Conservation (phyloP, 2,329 filamentous ascomycete genomes). For the Fusarium pilosicola region DNA sequence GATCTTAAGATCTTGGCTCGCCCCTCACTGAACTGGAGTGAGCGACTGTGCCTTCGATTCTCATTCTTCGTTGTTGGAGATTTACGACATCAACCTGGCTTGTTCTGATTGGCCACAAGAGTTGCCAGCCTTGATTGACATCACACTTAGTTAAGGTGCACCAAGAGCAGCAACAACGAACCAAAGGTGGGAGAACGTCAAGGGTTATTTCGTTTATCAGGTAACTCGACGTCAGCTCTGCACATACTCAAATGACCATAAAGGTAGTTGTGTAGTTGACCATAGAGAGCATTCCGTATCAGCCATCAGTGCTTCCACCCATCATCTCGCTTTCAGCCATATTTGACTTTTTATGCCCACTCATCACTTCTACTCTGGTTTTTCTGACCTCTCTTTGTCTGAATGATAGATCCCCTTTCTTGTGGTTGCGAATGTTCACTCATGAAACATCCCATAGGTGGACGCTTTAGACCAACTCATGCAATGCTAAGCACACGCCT, state of each 20-base stretch:
- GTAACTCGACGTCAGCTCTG: not conserved
- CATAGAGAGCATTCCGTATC: not conserved
- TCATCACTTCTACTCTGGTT: not conserved
- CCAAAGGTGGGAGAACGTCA: conserved; percentile 5
- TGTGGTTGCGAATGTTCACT: conserved; percentile 12
- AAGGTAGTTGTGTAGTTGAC: not conserved
- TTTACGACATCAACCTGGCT: conserved; percentile 23
- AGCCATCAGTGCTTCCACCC: not conserved
- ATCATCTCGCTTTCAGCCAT: not conserved
- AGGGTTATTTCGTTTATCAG: conserved; percentile 24
- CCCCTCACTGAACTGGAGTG: not conserved
- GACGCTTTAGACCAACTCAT: conserved; percentile 28
- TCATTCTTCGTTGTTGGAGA: conserved; percentile 10
- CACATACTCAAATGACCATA: not conserved
- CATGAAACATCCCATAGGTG: conserved; percentile 32
- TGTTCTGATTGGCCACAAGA: conserved; percentile 21
- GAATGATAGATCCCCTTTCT: conserved; percentile 9
- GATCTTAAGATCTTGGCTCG: not conserved
- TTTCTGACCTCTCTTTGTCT: not conserved
- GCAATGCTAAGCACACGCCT: conserved; percentile 16
- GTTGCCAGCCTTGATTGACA: conserved; percentile 28
- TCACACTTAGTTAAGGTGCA: conserved; percentile 13
- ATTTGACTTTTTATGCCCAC: not conserved
- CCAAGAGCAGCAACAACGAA: conserved; percentile 5
- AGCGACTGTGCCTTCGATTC: not conserved